Base-by-base conservation (phyloP, 1,284 basidiomycete species). In the Moniliophthora roreri region DNA sequence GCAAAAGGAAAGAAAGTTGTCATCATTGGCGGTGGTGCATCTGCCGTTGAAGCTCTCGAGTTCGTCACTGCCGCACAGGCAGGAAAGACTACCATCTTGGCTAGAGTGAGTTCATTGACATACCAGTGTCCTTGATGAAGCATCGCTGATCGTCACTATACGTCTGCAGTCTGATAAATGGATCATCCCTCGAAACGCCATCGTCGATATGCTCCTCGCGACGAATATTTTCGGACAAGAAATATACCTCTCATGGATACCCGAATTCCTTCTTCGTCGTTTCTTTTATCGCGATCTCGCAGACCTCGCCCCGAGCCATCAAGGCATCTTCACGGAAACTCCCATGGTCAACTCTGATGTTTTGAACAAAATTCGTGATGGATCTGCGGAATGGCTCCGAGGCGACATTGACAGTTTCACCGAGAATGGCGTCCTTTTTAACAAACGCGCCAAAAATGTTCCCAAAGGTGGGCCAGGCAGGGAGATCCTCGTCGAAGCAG, bases 11-110 rank as follows among this genome's bases (percentile, higher is more conserved):
- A 82, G 67, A 74, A 69, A 15, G 68, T 82, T 2, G 70, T 78
- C 10, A 72, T 84, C 2, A 69, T 87, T 21, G 84, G 84, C 0
- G 78, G 78, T 37, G 83, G 83, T 0, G 84, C 84, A 0, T 80
- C 77, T 46, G 83, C 80, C 7, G 78, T 85, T 15, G 84, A 86
- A 60, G 78, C 82, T 1, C 79, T 82, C n/a, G 82, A 85, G 60
- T 75, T 78, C 1, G 76, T 76, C 1, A 63, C 81, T 1, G 59
- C 66, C 2, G 69, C 75, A 48, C 73, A 76, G 18, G 82, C 81
- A 3, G 71, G 70, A 15, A 63, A 72, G 41, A 56, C 55, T 4
- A 20, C 69, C 74, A 3, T 69, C 72, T 2, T 77, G 84, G 64
- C 64, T 84, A 24, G 81, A 81, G 1, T 61, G 77, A 18, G 56